Evolutionary conservation across 345 rosid genomes (phyloP), one percentile per base, ranked within the genome.

Genomic region (Acer saccharum): DNA sequence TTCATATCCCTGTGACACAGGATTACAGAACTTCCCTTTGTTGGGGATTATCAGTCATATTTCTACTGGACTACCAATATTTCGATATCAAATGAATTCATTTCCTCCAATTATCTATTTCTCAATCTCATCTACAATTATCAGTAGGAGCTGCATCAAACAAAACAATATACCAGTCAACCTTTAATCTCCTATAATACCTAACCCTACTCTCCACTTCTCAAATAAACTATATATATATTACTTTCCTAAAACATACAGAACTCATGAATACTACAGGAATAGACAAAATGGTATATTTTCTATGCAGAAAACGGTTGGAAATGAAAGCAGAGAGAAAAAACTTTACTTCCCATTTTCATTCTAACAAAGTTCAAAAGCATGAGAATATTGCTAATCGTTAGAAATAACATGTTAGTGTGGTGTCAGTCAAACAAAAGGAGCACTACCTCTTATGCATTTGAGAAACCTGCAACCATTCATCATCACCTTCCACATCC

Each of bases 361-460:
- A 5, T 10, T 46, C 69, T 52, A 8, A 20, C 50, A 44, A 35
- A 20, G 41, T 65, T 57, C 17, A 41, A 55, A 43, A 55, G 25
- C 29, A 14, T 12, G 23, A 68, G 25, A 58, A 0, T 39, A 4
- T 20, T 58, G 1, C 4, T 16, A 50, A 44, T 32, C 52, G 11
- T 23, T 17, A 29, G 44, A n/a, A 58, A 58, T 11, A 65, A 52
- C 64, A 71, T 55, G 11, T 32, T 48, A 50, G 23, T 27, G 39
- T 18, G 23, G 55, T 17, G 14, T 67, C 25, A 46, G 23, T 44
- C 71, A 32, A 41, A 62, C 48, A 44, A 10, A 21, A 72, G 62
- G 52, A 27, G 29, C 68, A 46, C 32, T 89, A 92, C 98, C 97
- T 92, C 71, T 65, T 83, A 67, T 88, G 95, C 90, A 91, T 82